Base-by-base conservation (phyloP, 2,329 filamentous ascomycete genomes). In the Nothophoma quercina region DNA sequence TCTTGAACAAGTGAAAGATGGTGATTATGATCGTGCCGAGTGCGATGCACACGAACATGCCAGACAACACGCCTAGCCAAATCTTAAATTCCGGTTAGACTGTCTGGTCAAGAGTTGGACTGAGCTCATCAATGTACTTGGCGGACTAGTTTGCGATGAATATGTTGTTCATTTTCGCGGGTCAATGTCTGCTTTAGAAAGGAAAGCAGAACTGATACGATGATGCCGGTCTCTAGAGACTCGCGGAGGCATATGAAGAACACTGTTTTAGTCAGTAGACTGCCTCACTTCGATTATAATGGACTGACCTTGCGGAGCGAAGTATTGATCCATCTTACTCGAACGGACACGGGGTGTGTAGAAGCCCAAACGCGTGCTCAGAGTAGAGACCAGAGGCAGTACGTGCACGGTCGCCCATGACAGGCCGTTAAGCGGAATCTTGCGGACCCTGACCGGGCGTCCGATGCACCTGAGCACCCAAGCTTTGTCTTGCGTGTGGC, bases 201-300 rank as follows among this genome's bases (percentile, higher is more conserved):
- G 19, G 90, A 85, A 29, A 96, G 82, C 33, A 96, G 79, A 18
- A 95, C 88, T 0, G 91, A 93, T 56, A 95, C 85, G 63, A 96
- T 89, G 68, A 96, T 91, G 65, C 83, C 87, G 1, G 88, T 89
- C 78, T 96, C 91, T 36, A 96, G 79, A 23, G 85, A 85, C 78
- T 96, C 91, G 69, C 91, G 86, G 72, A 96, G 93, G 75, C 90
- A 86, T 71, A 96, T 89, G 77, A 96, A 92, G 79, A 96, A 96
- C 44, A 96, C 85, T 79, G 43, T 4, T 1, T 19, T 5, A 10
- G 10, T 46, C 12, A 47, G 41, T 18, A 22, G 9, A 7, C 2
- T 6, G 16, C 16, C 4, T 10, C 9, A 15, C 1, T 4, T 6
- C 13, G 8, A 1, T 4, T 0, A 1, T 18, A 4, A 18, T 6